phyloP scores from a whole-genome alignment of 345 rosid genomes.

The Nephelium lappaceum region DNA sequence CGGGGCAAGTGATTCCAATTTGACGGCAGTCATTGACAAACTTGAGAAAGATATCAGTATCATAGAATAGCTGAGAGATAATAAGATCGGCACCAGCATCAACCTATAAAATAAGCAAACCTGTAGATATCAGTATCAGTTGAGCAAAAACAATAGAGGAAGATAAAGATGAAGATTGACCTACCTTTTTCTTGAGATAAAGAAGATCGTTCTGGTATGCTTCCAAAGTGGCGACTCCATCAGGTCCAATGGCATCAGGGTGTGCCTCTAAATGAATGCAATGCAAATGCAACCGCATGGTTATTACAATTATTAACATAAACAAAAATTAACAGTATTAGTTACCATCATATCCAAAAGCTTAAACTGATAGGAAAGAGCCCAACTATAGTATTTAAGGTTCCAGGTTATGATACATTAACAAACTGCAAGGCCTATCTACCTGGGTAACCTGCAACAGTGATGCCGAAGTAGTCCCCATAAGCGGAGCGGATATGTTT shows the following conservation, averaged over 20 bases:
- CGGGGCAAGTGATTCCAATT: conserved; percentile 83
- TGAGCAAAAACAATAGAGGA: neutral
- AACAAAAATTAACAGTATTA: neutral
- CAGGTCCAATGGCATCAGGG: conserved; percentile 75
- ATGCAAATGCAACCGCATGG: neutral
- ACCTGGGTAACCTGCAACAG: conserved; percentile 99
- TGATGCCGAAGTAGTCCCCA: conserved; percentile 91
- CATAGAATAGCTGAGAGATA: conserved; percentile 84
- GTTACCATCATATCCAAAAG: no score
- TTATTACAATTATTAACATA: neutral
- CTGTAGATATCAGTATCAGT: conserved; percentile 17
- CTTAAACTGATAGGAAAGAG: no score
- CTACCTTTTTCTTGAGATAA: conserved; percentile 86
- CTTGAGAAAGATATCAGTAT: conserved; percentile 88
- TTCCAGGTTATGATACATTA: no score
- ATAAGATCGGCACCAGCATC: conserved; percentile 98
- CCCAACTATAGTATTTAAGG: no score
- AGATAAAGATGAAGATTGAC: no score
- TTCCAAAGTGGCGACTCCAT: conserved; percentile 75
- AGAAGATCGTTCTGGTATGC: conserved; percentile 81
- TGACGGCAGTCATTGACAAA: conserved; percentile 92
- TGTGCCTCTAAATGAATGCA: conserved; percentile 68
- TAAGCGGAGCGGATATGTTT: conserved; percentile 73
- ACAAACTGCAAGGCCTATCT: no score
- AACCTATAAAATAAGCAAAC: conserved; percentile 45